Evolutionary conservation across 257 asterid genomes (phyloP).

Genomic region (Solanum habrochaites): DNA sequence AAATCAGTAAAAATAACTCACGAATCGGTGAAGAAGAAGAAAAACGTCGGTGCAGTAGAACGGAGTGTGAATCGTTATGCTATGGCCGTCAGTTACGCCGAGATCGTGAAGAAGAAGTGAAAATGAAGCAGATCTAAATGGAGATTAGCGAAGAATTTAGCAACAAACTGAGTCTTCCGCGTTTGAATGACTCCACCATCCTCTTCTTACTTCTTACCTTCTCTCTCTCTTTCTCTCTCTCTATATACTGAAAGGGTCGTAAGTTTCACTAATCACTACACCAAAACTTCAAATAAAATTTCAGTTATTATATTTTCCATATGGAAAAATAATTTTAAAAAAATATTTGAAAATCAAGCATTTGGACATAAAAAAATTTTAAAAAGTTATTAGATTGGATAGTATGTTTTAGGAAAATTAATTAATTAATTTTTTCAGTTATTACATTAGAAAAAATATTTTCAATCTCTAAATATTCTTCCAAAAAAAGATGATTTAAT

Average conservation of each 20-base stretch:
- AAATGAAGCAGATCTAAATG: not conserved
- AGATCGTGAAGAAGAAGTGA: not conserved
- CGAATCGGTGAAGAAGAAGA: not conserved
- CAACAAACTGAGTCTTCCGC: not conserved
- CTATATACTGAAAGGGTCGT: not conserved
- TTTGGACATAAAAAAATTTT: no score
- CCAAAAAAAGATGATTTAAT: not conserved
- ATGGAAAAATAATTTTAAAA: no score
- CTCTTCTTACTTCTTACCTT: not conserved
- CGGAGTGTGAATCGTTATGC: not conserved
- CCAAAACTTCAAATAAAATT: not conserved
- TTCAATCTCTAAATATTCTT: no score
- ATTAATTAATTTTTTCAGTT: not conserved
- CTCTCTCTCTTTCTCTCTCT: not conserved
- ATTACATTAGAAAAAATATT: not conserved
- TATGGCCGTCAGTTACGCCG: not conserved
- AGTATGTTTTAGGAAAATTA: no score
- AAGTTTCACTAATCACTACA: not conserved
- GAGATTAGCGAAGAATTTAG: not conserved
- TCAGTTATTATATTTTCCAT: not conserved
- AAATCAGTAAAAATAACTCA: not conserved
- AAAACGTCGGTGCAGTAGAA: not conserved
- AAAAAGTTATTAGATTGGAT: not conserved
- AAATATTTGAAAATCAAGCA: not conserved
- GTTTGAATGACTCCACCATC: not conserved